Evolutionary conservation across 1,284 basidiomycete genomes (phyloP).

Genomic region (Gomphus bonarii): DNA sequence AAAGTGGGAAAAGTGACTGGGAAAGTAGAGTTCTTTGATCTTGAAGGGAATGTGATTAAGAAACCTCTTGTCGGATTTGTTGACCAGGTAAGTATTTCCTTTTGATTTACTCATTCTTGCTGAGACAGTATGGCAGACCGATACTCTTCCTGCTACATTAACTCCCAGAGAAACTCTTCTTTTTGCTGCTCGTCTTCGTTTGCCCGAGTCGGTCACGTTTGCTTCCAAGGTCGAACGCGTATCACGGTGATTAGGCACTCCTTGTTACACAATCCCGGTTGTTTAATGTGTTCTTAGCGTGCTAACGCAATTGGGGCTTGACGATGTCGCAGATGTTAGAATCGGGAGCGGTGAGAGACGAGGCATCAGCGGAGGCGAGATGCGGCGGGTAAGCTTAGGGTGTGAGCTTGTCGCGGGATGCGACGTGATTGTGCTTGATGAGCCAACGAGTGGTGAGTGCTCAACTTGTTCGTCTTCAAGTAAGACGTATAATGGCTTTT

Average conservation of each 20-base stretch:
- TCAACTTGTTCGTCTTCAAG: slow-evolving; percentile 2
- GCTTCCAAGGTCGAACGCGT: slow-evolving; percentile 61
- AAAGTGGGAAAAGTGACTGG: slow-evolving; percentile 68
- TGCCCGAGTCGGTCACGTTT: slow-evolving; percentile 72
- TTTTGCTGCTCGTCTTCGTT: slow-evolving; percentile 74
- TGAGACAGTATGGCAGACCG: slow-evolving; percentile 74
- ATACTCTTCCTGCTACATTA: slow-evolving; percentile 67
- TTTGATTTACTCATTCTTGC: slow-evolving; percentile 27
- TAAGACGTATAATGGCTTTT: slow-evolving; percentile 8
- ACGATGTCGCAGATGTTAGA: slow-evolving; percentile 55
- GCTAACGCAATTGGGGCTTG: slow-evolving; percentile 68
- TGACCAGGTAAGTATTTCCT: slow-evolving; percentile 21
- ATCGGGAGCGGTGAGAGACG: slow-evolving; percentile 77
- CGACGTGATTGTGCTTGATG: slow-evolving; percentile 75
- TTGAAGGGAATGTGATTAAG: slow-evolving; percentile 6
- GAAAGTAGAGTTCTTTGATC: slow-evolving; percentile 41
- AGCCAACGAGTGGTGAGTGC: slow-evolving; percentile 66
- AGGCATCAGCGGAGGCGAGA: slow-evolving; percentile 82
- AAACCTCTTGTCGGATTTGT: slow-evolving; percentile 30
- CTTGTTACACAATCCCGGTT: not conserved
- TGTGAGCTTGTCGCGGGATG: slow-evolving; percentile 74
- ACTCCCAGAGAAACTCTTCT: slow-evolving; percentile 78
- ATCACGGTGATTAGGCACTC: slow-evolving; percentile 14
- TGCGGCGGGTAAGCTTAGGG: slow-evolving; percentile 76
- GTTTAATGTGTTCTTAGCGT: slow-evolving; percentile 29